Percentiles rank a stretch among this genome's conserved stretches.
These are phyloP conservation scores for Leucocoprinus birnbaumii DNA, from an alignment of 768 basidiomycete genomes.

Conservation along the genomic window DNA sequence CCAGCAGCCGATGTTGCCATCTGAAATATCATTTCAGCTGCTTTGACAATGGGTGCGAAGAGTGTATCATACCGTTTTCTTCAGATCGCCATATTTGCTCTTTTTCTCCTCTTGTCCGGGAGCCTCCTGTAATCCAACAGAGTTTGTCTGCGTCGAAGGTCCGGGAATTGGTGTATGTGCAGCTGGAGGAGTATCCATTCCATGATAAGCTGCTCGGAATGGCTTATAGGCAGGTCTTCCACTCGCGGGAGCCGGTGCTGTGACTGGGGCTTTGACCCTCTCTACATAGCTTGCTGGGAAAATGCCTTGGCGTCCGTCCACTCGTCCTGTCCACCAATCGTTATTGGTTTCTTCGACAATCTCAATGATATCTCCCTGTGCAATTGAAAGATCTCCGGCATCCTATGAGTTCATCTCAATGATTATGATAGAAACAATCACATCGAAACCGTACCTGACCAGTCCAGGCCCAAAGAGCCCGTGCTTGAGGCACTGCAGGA, in stretches of 20 bases:
- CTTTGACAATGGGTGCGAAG: background rate
- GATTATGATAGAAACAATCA: slow-evolving; percentile 1
- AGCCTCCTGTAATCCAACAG: slow-evolving; percentile 43
- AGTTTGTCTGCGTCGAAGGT: slow-evolving; percentile 23
- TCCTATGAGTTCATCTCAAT: slow-evolving; percentile 42
- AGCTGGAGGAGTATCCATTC: slow-evolving; percentile 33
- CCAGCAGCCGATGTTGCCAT: slow-evolving; percentile 63
- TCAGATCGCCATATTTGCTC: slow-evolving; percentile 52
- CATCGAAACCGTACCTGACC: slow-evolving; percentile 38
- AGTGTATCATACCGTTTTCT: slow-evolving; percentile 46
- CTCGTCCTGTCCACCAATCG: slow-evolving; percentile 84
- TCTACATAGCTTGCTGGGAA: slow-evolving; percentile 80
- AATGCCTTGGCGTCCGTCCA: slow-evolving; percentile 63
- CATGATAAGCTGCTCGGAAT: slow-evolving; percentile 42
- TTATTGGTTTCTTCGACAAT: slow-evolving; percentile 76
- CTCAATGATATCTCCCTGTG: slow-evolving; percentile 72
- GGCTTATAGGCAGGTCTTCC: slow-evolving; percentile 32
- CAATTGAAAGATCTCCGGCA: slow-evolving; percentile 76
- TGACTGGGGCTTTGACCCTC: slow-evolving; percentile 34
- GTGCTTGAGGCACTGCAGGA: slow-evolving; percentile 33
- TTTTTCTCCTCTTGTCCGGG: slow-evolving; percentile 48
- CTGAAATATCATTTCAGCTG: slow-evolving; percentile 20
- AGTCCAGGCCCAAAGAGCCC: slow-evolving; percentile 64
- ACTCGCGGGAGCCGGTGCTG: slow-evolving; percentile 22
- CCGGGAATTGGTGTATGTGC: slow-evolving; percentile 7